Evolutionary conservation across 2,329 filamentous ascomycete genomes (phyloP), one percentile per base, ranked within the genome.

Genomic region (Cladophialophora exuberans): DNA sequence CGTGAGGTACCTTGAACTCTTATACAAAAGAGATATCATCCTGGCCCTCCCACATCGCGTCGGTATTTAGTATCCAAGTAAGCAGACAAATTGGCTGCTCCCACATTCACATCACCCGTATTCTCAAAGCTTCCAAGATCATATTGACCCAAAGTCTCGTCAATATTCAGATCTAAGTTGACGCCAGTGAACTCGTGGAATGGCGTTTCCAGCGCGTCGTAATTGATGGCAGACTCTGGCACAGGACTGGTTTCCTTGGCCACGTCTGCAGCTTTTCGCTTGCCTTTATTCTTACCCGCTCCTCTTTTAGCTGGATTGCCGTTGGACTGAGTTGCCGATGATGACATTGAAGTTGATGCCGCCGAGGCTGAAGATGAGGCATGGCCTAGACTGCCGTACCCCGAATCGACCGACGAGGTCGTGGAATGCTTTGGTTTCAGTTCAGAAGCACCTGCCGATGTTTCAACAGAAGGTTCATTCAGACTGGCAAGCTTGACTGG

Each of bases 371-470:
- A 28, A 9, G 38, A 56, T 20, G 55, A 54, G 15, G 49, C 38
- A 17, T 54, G 33, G n/a, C 53, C 44, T 6, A 56, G 31, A 36
- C 56, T 54, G 39, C 53, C 53, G 46, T 62, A 62, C 25, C 60
- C 60, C 28, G 57, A 62, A 38, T 62, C 57, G 20, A 61, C 42
- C 10, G 56, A 57, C 4, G 59, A 56, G 15, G 53, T 52, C 23
- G 51, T 55, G 23, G 59, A 59, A 18, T 57, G 56, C 13, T 52
- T 59, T 7, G 56, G 45, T 30, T 56, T 59, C 25, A 59, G 28
- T 15, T 45, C 22, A 10, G 56, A 45, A 26, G 43, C 15, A 11
- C 33, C 15, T 3, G 41, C 36, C 18, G 52, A 17, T 11, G 25
- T n/a, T 26, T 39, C 22, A 4, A 3, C 36, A 7, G 17, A 26